phyloP scores from a whole-genome alignment of 331 rosid species.

The Erythrophleum ivorense region DNA sequence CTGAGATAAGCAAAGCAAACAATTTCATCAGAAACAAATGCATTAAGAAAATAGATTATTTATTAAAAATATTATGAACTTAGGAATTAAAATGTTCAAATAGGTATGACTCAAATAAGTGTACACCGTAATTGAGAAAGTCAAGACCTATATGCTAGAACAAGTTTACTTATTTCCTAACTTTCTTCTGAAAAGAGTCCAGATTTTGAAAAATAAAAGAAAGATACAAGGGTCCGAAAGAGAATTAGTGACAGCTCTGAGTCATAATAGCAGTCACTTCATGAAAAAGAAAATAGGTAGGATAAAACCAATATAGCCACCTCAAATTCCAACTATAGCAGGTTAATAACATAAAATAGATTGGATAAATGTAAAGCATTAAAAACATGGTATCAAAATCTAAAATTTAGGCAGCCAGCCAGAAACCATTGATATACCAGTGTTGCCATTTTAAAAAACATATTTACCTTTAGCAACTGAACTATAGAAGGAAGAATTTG shows the following conservation, averaged over 20 bases:
- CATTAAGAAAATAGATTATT: not conserved
- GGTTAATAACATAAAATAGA: conserved; percentile 4
- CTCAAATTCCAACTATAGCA: not conserved
- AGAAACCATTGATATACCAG: conserved; percentile 12
- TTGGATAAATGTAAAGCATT: not conserved
- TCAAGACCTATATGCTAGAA: not conserved
- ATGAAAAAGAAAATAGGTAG: not conserved
- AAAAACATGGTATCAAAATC: not conserved
- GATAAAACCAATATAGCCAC: not conserved
- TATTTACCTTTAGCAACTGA: conserved; percentile 80
- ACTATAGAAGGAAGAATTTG: conserved; percentile 96
- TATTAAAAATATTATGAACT: not conserved
- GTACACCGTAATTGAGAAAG: not conserved
- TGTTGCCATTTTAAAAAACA: conserved; percentile 24
- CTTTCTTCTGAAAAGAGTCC: not conserved
- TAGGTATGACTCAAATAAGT: not conserved
- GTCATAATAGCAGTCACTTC: not conserved
- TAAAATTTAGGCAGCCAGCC: not conserved
- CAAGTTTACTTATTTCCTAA: not conserved
- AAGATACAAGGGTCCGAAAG: not conserved
- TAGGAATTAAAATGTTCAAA: conserved; percentile 2
- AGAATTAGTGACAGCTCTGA: not conserved
- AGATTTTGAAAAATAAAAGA: not conserved
- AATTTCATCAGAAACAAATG: conserved; percentile 23
- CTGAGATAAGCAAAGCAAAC: conserved; percentile 52